These are phyloP conservation scores for Neopestalotiopsis sp. DNA, from an alignment of 2,329 filamentous ascomycete genomes.

Conservation along the genomic window DNA sequence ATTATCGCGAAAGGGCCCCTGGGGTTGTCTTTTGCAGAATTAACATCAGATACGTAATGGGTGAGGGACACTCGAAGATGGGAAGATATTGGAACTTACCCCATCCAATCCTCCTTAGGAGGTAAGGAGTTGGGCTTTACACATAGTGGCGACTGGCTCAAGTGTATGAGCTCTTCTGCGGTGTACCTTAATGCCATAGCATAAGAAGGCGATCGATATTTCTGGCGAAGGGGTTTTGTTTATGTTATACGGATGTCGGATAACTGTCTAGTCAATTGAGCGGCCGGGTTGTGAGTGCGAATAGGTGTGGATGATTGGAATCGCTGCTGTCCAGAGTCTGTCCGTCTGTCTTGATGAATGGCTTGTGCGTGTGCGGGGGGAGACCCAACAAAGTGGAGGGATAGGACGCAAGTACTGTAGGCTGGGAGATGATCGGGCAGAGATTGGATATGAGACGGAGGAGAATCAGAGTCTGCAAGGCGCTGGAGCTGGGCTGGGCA, in stretches of 20 bases:
- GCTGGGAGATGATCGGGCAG: slow-evolving; percentile 5
- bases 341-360: not conserved
- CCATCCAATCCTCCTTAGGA: slow-evolving; percentile 94
- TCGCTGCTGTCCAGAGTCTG: not conserved
- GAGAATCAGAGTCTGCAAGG: not conserved
- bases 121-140: slow-evolving; percentile 79
- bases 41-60: not conserved
- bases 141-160: slow-evolving; percentile 84
- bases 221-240: not conserved
- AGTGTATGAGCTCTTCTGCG: slow-evolving; percentile 73
- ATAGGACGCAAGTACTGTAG: not conserved
- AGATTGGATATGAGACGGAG: not conserved
- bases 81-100: slow-evolving; percentile 56
- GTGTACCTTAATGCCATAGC: slow-evolving; percentile 71
- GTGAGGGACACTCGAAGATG: not conserved
- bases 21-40: slow-evolving; percentile 42
- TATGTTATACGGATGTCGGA: not conserved
- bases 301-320: not conserved
- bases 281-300: not conserved
- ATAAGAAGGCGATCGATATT: slow-evolving; percentile 21
- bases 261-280: not conserved
- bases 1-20: slow-evolving; percentile 51
- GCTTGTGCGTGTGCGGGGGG: slow-evolving; percentile 6
- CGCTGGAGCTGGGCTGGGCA: not conserved
- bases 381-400: not conserved